phyloP scores from a whole-genome alignment of 1,284 basidiomycete genomes.

The Coriolopsis trogii region DNA sequence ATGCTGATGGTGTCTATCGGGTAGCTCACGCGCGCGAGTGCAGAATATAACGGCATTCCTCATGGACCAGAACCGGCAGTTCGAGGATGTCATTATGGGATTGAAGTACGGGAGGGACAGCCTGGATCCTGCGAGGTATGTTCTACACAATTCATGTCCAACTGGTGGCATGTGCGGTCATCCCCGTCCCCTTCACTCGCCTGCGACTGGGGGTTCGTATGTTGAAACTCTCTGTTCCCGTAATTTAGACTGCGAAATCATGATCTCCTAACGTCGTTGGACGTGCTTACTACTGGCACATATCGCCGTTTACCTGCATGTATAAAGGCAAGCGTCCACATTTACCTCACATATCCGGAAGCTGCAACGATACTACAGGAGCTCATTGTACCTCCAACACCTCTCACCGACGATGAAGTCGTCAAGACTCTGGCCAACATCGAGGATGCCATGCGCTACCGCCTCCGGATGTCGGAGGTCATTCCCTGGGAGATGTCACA shows the following conservation, averaged over 20 bases:
- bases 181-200: too few species aligned
- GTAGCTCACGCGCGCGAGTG: constrained; percentile 2
- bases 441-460: constrained; percentile 76
- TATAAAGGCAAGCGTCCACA: constrained; percentile 67
- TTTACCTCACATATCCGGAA: neutral
- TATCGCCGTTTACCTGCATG: constrained; percentile 78
- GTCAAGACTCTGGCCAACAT: constrained; percentile 68
- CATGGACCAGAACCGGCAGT: constrained; percentile 82
- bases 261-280: constrained; percentile 86
- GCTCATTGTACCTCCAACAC: constrained; percentile 65
- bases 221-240: constrained; percentile 66
- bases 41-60: constrained; percentile 86
- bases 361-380: constrained; percentile 45
- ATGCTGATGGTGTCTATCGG: neutral
- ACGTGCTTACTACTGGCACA: constrained; percentile 82
- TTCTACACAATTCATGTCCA: neutral
- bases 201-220: constrained; percentile 66
- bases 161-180: neutral
- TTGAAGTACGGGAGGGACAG: constrained; percentile 69
- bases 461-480: constrained; percentile 74
- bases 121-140: constrained; percentile 69
- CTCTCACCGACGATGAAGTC: constrained; percentile 69
- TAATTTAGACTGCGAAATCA: constrained; percentile 77
- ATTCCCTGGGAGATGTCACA: constrained; percentile 76
- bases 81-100: constrained; percentile 69